Base-by-base conservation (phyloP, 2,329 filamentous ascomycete genomes). In the Periconia sp. region DNA sequence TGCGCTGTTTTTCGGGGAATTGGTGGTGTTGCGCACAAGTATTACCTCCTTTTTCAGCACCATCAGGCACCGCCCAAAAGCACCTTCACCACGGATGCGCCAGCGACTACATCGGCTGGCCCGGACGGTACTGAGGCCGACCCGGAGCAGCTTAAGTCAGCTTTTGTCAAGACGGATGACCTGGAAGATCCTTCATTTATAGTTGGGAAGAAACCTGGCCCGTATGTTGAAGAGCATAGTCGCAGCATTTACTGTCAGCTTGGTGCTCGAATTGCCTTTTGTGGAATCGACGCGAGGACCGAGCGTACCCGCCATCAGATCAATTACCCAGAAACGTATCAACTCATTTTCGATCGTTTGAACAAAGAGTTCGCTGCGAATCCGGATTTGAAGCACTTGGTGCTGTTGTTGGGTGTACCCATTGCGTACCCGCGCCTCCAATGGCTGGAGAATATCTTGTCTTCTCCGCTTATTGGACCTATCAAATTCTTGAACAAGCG, bases 371-470 rank as follows among this genome's bases (percentile, higher is more conserved):
- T 87, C 11, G 65, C 72, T 0, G 78, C 76, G 0, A 79, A 82
- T 52, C 79, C 79, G 27, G 77, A 82, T 17, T 81, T 87, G 67
- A 87, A 85, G 72, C 85, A 88, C 64, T 68, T 88, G 19, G 77
- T 88, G 40, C 72, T 88, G 19, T 74, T 88, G 11, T 76, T 88
- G 2, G 89, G 88, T 52, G 85, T 90, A 19, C 90, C 92, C 0
- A 93, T 95, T 63, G 78, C 79, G 1, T 81, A 83, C 59, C 81
- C 80, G 1, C 91, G 93, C 63, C 81, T 97, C 50, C 94, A 92
- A n/a, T 97, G 93, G 93, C 81, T 97, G 5, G 93, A 97, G 72
- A 97, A 96, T 67, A 89, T 97, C 53, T 84, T 97, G 63, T 83
- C 84, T 15, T 95, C 91, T 56, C 92, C 93, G 0, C 63, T 97